phyloP scores from a whole-genome alignment of 2,329 filamentous ascomycete species.

The Aspergillus jensenii region DNA sequence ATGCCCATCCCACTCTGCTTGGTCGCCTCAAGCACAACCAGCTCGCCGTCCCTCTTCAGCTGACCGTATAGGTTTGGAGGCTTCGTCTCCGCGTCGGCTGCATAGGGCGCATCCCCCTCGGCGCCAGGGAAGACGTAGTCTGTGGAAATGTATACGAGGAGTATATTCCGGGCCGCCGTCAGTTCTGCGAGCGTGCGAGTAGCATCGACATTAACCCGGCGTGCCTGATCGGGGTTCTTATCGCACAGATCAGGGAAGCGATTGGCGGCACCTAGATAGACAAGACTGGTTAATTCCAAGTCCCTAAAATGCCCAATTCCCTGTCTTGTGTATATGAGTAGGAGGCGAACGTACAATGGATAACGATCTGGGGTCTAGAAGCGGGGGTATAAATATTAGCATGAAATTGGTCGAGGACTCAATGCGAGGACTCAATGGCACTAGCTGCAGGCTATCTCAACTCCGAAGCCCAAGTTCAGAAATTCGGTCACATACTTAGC shows the following conservation, averaged over 20 bases:
- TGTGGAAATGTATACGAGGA: slow-evolving; percentile 65
- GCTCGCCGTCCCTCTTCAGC: slow-evolving; percentile 70
- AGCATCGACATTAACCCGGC: slow-evolving; percentile 71
- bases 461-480: background rate
- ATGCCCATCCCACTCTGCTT: slow-evolving; percentile 58
- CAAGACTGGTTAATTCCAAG: background rate
- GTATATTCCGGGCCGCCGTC: slow-evolving; percentile 56
- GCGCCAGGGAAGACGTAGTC: slow-evolving; percentile 77
- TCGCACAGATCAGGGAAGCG: slow-evolving; percentile 85
- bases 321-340: too few relatives aligned
- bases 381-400: background rate
- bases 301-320: too few relatives aligned
- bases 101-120: slow-evolving; percentile 83
- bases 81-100: slow-evolving; percentile 59
- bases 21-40: slow-evolving; percentile 66
- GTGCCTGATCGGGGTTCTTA: slow-evolving; percentile 72
- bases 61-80: slow-evolving; percentile 80
- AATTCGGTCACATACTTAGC: slow-evolving; percentile 46
- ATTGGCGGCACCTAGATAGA: slow-evolving; percentile 71
- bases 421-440: background rate
- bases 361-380: slow-evolving; percentile 68
- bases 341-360: slow-evolving; percentile 66
- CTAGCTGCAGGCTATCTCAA: background rate
- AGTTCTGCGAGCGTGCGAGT: slow-evolving; percentile 65
- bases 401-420: background rate